Evolutionary conservation across 139 green algal genomes (phyloP).

Genomic region (Astrephomene gubernaculifera): DNA sequence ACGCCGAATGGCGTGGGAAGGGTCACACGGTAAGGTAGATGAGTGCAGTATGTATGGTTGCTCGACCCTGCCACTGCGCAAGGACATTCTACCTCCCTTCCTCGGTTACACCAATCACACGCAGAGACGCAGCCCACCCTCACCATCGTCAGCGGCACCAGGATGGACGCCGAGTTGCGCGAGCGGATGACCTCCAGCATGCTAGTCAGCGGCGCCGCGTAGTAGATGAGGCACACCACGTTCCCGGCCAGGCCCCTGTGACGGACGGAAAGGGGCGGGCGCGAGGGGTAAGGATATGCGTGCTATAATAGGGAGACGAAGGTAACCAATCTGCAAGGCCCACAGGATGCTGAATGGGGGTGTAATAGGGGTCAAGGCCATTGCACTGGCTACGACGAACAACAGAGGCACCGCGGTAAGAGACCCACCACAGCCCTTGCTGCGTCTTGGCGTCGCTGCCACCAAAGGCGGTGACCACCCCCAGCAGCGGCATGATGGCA

Average conservation of each 20-base stretch:
- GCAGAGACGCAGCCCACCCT: neutral
- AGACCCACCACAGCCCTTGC: conserved; percentile 45
- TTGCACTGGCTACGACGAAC: too few species aligned
- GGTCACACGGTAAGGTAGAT: too few species aligned
- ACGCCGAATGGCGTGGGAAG: too few species aligned
- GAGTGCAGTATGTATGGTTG: too few species aligned
- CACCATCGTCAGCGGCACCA: conserved; percentile 61
- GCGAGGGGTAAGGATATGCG: neutral
- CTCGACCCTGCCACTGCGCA: too few species aligned
- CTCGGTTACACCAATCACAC: too few species aligned
- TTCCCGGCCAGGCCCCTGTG: conserved; percentile 65
- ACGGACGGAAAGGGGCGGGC: neutral
- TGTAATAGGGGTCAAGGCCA: too few species aligned
- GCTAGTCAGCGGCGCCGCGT: conserved; percentile 72
- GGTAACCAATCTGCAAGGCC: neutral
- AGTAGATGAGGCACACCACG: conserved; percentile 71
- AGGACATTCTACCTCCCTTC: too few species aligned
- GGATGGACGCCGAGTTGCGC: conserved; percentile 66
- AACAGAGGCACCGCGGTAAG: too few species aligned
- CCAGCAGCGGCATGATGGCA: conserved; percentile 40
- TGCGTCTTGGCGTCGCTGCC: conserved; percentile 31
- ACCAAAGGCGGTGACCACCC: conserved; percentile 54
- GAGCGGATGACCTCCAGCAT: conserved; percentile 69
- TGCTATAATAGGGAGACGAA: neutral
- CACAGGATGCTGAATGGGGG: too few species aligned